phyloP scores from a whole-genome alignment of 208 protist genomes.

The Trypanosoma lewisi region DNA sequence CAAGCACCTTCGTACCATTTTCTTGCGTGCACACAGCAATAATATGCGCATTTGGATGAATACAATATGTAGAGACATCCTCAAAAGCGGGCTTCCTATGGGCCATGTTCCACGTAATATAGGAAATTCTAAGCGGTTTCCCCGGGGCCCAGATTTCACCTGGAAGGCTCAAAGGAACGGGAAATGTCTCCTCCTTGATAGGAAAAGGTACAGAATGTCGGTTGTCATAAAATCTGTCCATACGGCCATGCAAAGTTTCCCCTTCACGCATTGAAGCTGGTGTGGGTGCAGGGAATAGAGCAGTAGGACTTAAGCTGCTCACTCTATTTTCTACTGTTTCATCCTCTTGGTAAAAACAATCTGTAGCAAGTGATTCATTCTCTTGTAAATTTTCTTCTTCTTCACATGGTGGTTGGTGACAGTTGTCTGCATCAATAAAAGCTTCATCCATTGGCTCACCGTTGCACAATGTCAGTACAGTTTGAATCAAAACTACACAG shows the following conservation, averaged over 20 bases:
- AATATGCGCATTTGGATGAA: conserved; percentile 81
- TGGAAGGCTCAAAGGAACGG: conserved; percentile 42
- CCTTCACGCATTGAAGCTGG: background rate
- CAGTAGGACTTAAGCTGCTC: too few species aligned
- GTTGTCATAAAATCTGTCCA: conserved; percentile 38
- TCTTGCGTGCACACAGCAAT: conserved; percentile 82
- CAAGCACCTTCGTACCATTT: conserved; percentile 44
- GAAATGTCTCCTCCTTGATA: conserved; percentile 60
- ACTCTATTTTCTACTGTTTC: too few species aligned
- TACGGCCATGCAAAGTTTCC: background rate
- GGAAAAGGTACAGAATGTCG: conserved; percentile 31
- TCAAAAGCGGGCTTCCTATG: conserved; percentile 34
- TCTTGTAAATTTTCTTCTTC: too few species aligned
- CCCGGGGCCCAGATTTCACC: conserved; percentile 66
- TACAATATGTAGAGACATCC: conserved; percentile 58
- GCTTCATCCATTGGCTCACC: too few species aligned
- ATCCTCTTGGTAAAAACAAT: too few species aligned
- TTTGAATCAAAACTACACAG: too few species aligned
- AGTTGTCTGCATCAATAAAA: too few species aligned
- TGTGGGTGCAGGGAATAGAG: too few species aligned
- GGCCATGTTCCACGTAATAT: conserved; percentile 86
- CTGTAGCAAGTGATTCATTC: too few species aligned
- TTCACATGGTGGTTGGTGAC: too few species aligned
- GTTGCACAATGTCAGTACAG: too few species aligned
- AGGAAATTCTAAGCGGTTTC: conserved; percentile 67